Percentiles rank a stretch among this genome's conserved stretches.
phyloP scores from a whole-genome alignment of 2,329 filamentous ascomycete species.

The Thelonectria discophora region DNA sequence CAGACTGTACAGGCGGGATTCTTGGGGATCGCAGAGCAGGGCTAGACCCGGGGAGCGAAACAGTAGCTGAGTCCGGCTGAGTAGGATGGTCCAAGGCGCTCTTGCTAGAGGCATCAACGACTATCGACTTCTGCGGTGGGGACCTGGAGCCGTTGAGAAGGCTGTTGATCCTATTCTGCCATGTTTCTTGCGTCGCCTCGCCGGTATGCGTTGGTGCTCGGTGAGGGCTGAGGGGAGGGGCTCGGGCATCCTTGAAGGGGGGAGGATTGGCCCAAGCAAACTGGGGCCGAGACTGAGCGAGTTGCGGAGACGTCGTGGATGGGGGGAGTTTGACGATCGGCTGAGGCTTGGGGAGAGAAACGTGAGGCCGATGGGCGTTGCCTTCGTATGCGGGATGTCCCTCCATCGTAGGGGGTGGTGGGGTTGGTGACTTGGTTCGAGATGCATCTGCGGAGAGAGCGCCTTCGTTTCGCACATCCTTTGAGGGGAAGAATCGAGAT shows the following conservation, averaged over 20 bases:
- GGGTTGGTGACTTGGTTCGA: conserved; percentile 68
- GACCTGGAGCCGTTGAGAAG: conserved; percentile 76
- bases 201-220: conserved; percentile 38
- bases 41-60: conserved; percentile 66
- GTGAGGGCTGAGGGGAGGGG: conserved; percentile 34
- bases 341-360: conserved; percentile 73
- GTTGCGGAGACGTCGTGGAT: conserved; percentile 41
- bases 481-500: conserved; percentile 70
- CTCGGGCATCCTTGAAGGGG: conserved; percentile 45
- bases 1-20: conserved; percentile 24
- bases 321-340: conserved; percentile 86
- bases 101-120: conserved; percentile 74
- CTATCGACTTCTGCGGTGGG: conserved; percentile 64
- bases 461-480: conserved; percentile 57
- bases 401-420: conserved; percentile 75
- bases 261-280: conserved; percentile 50
- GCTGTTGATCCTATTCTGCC: conserved; percentile 87
- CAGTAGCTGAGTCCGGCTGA: conserved; percentile 66
- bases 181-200: conserved; percentile 58
- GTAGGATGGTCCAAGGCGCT: conserved; percentile 67
- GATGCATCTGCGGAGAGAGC: conserved; percentile 48
- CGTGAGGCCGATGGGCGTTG: conserved; percentile 70
- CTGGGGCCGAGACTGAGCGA: conserved; percentile 38
- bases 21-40: conserved; percentile 40
- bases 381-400: conserved; percentile 79